phyloP scores from a whole-genome alignment of 2,329 filamentous ascomycete genomes.

The Fusarium sublunatum region DNA sequence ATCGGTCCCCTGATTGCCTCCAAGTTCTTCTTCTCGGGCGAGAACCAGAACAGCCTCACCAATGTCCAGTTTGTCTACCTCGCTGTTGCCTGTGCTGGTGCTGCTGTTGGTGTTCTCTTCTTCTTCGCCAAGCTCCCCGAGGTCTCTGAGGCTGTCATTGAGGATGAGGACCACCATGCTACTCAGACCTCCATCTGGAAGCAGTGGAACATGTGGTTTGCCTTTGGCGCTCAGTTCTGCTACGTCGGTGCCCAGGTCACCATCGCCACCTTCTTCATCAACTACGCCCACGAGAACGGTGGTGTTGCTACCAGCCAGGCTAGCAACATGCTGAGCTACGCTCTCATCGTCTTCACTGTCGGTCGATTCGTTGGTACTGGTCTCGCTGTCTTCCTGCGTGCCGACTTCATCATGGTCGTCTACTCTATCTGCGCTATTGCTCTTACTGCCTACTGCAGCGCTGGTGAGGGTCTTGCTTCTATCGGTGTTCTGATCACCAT shows the following conservation, averaged over 20 bases:
- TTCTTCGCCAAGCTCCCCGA: slow-evolving; percentile 77
- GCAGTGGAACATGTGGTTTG: slow-evolving; percentile 81
- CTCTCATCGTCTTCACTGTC: slow-evolving; percentile 78
- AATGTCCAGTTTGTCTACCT: slow-evolving; percentile 83
- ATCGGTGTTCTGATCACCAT: slow-evolving; percentile 75
- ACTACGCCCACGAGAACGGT: slow-evolving; percentile 73
- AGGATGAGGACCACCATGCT: slow-evolving; percentile 59
- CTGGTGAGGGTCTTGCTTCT: slow-evolving; percentile 56
- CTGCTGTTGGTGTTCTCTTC: slow-evolving; percentile 71
- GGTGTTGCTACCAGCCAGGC: slow-evolving; percentile 60
- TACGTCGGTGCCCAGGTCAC: slow-evolving; percentile 80
- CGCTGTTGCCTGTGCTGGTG: slow-evolving; percentile 75
- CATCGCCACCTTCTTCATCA: slow-evolving; percentile 77
- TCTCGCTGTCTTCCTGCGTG: slow-evolving; percentile 73
- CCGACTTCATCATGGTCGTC: slow-evolving; percentile 75
- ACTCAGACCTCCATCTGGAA: slow-evolving; percentile 72
- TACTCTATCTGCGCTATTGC: slow-evolving; percentile 73
- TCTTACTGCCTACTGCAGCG: slow-evolving; percentile 60
- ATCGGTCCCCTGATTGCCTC: slow-evolving; percentile 78
- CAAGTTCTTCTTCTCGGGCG: slow-evolving; percentile 76
- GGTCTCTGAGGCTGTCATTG: slow-evolving; percentile 65
- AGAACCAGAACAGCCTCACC: slow-evolving; percentile 65
- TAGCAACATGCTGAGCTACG: slow-evolving; percentile 77
- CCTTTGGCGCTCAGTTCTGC: slow-evolving; percentile 79
- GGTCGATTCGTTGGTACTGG: slow-evolving; percentile 74